phyloP scores from a whole-genome alignment of 2,329 filamentous ascomycete species.

The Fusarium domesticum region DNA sequence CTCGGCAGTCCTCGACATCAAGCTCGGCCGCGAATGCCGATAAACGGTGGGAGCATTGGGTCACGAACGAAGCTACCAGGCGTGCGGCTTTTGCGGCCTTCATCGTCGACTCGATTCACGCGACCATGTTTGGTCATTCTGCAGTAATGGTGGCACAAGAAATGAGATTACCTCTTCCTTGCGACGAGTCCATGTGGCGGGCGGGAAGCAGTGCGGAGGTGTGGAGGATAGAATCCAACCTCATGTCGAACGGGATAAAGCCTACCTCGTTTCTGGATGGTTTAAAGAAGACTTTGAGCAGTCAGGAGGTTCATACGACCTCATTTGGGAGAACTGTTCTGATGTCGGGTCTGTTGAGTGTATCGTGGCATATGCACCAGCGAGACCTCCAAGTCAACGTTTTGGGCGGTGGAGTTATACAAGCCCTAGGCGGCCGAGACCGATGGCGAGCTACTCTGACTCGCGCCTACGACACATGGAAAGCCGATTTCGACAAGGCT shows the following conservation, averaged over 20 bases:
- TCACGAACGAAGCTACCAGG: slow-evolving; percentile 86
- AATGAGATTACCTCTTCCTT: slow-evolving; percentile 85
- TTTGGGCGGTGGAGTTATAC: slow-evolving; percentile 67
- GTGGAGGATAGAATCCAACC: slow-evolving; percentile 73
- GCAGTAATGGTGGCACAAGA: slow-evolving; percentile 97
- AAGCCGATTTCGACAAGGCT: slow-evolving; percentile 82
- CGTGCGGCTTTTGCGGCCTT: slow-evolving; percentile 92
- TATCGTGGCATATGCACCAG: slow-evolving; percentile 98
- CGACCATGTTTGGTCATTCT: slow-evolving; percentile 96
- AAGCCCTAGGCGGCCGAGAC: slow-evolving; percentile 79
- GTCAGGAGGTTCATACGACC: slow-evolving; percentile 84
- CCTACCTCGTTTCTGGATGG: slow-evolving; percentile 86
- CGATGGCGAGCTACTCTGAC: slow-evolving; percentile 87
- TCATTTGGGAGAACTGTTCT: slow-evolving; percentile 89
- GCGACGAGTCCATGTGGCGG: slow-evolving; percentile 89
- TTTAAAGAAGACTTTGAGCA: slow-evolving; percentile 82
- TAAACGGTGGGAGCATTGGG: slow-evolving; percentile 96
- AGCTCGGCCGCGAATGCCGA: slow-evolving; percentile 68
- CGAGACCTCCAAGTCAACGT: slow-evolving; percentile 89
- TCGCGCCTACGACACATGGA: slow-evolving; percentile 91
- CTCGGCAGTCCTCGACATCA: slow-evolving; percentile 60
- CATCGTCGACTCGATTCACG: slow-evolving; percentile 91
- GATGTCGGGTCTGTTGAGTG: slow-evolving; percentile 89
- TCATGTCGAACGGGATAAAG: slow-evolving; percentile 78
- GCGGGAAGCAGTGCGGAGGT: slow-evolving; percentile 87